A percentile compares a stretch with the other conserved stretches of the same genome.
phyloP scores from a whole-genome alignment of 176 grass and related monocot species.

The Triticum monococcum region DNA sequence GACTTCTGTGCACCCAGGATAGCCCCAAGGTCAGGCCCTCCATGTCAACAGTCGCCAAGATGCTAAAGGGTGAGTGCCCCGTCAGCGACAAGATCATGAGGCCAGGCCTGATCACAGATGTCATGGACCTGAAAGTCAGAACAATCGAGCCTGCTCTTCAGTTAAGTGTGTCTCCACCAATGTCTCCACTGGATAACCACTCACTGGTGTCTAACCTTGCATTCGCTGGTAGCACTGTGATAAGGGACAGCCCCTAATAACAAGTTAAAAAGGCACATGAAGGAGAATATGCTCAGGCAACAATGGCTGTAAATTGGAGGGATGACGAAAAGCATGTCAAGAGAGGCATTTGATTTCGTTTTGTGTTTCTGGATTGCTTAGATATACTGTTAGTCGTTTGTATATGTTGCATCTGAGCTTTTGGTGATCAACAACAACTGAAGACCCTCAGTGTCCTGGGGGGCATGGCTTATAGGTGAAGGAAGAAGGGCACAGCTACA shows the following conservation, averaged over 20 bases:
- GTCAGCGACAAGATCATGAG: slow-evolving; percentile 57
- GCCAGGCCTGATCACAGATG: slow-evolving; percentile 80
- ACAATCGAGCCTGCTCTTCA: slow-evolving; percentile 15
- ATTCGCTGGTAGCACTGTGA: slow-evolving; percentile 45
- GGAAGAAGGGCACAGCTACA: not conserved
- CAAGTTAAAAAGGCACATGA: not conserved
- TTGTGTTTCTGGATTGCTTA: slow-evolving; percentile 9
- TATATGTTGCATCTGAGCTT: not conserved
- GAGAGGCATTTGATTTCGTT: not conserved
- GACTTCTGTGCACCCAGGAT: slow-evolving; percentile 83
- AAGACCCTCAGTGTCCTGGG: not conserved
- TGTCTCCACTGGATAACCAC: slow-evolving; percentile 30
- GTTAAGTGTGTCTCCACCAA: slow-evolving; percentile 10
- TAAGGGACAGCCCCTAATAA: slow-evolving; percentile 12
- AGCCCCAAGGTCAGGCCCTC: slow-evolving; percentile 60
- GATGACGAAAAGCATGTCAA: not conserved
- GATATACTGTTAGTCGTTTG: not conserved
- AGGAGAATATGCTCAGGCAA: not conserved
- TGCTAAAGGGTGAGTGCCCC: slow-evolving; percentile 48
- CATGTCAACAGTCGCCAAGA: slow-evolving; percentile 58
- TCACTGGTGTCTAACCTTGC: slow-evolving; percentile 45
- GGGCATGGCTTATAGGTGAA: not conserved
- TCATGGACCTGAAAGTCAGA: slow-evolving; percentile 83
- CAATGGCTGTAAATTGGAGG: not conserved
- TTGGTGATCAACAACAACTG: not conserved